Percentiles rank a stretch among this genome's conserved stretches.
phyloP scores from a whole-genome alignment of 2,329 filamentous ascomycete genomes.

The Pyrenophora tritici-repentis region DNA sequence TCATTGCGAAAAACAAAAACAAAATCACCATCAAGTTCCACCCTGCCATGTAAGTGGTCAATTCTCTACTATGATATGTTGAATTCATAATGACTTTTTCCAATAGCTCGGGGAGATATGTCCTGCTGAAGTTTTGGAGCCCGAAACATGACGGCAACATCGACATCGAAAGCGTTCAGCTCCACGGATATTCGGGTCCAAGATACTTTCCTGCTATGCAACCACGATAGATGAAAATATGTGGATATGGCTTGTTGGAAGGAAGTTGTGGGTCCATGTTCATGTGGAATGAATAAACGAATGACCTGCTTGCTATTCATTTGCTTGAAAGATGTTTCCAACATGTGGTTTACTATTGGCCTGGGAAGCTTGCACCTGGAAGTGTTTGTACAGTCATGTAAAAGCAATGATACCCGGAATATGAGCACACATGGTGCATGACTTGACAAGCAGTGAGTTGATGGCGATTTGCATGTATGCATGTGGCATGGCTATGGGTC shows the following conservation, averaged over 20 bases:
- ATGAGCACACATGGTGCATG: no score
- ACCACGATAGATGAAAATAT: conserved; percentile 28
- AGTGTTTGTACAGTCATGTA: no score
- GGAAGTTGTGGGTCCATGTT: no score
- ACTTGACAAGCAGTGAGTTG: no score
- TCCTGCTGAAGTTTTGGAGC: conserved; percentile 90
- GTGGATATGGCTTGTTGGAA: neutral
- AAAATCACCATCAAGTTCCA: conserved; percentile 87
- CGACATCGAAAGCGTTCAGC: conserved; percentile 84
- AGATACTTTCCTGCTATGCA: conserved; percentile 78
- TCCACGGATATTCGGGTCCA: conserved; percentile 82
- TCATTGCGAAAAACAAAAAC: conserved; percentile 79
- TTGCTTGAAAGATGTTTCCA: no score
- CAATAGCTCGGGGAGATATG: conserved; percentile 72
- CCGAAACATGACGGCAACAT: conserved; percentile 77
- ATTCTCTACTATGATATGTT: neutral
- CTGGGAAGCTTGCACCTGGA: no score
- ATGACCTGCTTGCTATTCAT: no score
- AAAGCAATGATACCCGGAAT: no score
- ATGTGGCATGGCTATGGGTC: no score
- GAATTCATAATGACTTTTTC: neutral
- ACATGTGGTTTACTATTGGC: no score
- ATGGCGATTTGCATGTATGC: no score
- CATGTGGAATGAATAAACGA: no score
- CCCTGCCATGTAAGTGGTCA: conserved; percentile 65